phyloP scores from a whole-genome alignment of 768 basidiomycete species.

The Hygrocybe coccinea region DNA sequence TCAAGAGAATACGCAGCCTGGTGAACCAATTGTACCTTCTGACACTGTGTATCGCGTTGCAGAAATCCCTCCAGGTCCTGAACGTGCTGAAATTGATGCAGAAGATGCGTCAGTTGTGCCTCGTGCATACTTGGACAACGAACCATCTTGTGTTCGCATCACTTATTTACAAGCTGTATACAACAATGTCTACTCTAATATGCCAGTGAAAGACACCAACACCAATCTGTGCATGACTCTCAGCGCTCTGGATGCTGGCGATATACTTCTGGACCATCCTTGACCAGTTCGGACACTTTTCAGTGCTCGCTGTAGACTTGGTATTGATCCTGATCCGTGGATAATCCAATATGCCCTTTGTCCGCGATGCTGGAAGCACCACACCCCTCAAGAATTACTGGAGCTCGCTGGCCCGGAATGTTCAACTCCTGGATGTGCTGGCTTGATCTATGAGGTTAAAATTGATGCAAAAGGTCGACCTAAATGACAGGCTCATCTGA shows the following conservation, averaged over 20 bases:
- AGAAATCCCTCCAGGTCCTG: background rate
- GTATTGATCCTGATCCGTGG: constrained; percentile 22
- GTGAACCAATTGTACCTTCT: background rate
- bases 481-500: constrained; percentile 7
- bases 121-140: background rate
- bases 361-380: constrained; percentile 19
- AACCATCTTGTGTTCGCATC: constrained; percentile 9
- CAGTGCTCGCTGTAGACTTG: constrained; percentile 18
- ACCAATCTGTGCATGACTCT: constrained; percentile 10
- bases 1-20: background rate
- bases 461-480: constrained; percentile 6
- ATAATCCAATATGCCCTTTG: constrained; percentile 22
- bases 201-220: constrained; percentile 9
- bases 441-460: constrained; percentile 9
- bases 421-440: constrained; percentile 9
- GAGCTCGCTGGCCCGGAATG: constrained; percentile 11
- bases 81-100: background rate
- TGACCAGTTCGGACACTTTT: constrained; percentile 7
- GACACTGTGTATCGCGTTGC: background rate
- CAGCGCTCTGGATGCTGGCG: constrained; percentile 5
- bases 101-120: background rate
- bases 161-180: constrained; percentile 16
- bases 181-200: constrained; percentile 11
- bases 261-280: constrained; percentile 5
- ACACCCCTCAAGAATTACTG: constrained; percentile 7